These are phyloP conservation scores for Rickenella mellea DNA, from an alignment of 768 basidiomycete genomes.

Conservation along the genomic window DNA sequence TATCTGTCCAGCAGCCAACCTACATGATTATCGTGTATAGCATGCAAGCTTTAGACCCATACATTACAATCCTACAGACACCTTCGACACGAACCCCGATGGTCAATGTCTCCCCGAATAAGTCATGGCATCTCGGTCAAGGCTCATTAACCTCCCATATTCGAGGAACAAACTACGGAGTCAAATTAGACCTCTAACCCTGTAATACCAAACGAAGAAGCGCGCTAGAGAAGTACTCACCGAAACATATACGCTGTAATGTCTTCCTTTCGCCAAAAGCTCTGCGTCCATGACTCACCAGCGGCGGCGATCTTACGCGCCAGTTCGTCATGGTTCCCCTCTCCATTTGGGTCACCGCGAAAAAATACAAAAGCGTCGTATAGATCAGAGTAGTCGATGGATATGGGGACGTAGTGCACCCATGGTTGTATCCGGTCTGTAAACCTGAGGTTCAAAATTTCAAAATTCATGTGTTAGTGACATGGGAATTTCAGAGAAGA, in stretches of 20 bases:
- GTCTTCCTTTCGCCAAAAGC: slow-evolving; percentile 53
- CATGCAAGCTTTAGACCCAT: too few relatives aligned
- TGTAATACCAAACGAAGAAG: not conserved
- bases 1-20: too few relatives aligned
- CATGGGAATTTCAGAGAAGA: too few relatives aligned
- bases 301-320: slow-evolving; percentile 39
- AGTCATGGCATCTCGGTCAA: slow-evolving; percentile 33
- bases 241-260: slow-evolving; percentile 49
- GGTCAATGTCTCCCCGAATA: too few relatives aligned
- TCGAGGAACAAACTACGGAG: slow-evolving; percentile 38
- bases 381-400: slow-evolving; percentile 20
- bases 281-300: slow-evolving; percentile 47
- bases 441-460: too few relatives aligned
- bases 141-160: slow-evolving; percentile 42
- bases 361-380: slow-evolving; percentile 41
- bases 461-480: too few relatives aligned
- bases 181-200: not conserved
- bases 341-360: slow-evolving; percentile 18
- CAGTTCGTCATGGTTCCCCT: slow-evolving; percentile 5
- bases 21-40: too few relatives aligned
- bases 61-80: too few relatives aligned
- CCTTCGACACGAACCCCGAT: too few relatives aligned
- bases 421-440: slow-evolving; percentile 23
- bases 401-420: slow-evolving; percentile 33
- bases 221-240: slow-evolving; percentile 20